These are phyloP conservation scores for Haplosporangium gracile DNA, from an alignment of 192 early-diverging fungal genomes.

Conservation along the genomic window DNA sequence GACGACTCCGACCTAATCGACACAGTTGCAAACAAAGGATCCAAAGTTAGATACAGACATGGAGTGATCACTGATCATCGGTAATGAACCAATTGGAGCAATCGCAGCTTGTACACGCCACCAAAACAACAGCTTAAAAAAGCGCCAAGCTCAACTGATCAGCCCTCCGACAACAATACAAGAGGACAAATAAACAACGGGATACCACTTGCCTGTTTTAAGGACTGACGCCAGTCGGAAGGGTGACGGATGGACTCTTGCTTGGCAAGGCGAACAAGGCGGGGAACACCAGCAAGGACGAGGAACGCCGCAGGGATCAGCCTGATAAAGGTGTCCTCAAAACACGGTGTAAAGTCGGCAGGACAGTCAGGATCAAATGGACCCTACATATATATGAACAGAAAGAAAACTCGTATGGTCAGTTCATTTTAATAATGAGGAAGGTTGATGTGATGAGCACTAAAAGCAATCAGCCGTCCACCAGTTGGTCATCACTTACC, in stretches of 20 bases:
- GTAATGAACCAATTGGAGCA: neutral
- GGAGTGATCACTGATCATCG: neutral
- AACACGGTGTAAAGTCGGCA: constrained; percentile 57
- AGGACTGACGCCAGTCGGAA: constrained; percentile 28
- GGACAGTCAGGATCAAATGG: constrained; percentile 51
- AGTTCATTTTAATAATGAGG: neutral
- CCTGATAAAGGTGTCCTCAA: constrained; percentile 47
- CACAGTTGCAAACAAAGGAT: neutral
- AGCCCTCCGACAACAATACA: neutral
- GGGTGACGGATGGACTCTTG: constrained; percentile 18
- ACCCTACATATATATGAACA: constrained; percentile 27
- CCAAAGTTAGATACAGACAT: neutral
- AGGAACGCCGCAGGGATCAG: constrained; percentile 31
- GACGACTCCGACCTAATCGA: constrained; percentile 20
- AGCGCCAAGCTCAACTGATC: neutral
- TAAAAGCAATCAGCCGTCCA: too few relatives aligned
- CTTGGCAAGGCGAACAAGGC: constrained; percentile 17
- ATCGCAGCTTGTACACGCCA: neutral
- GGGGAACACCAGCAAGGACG: constrained; percentile 18
- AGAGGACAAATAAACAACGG: neutral
- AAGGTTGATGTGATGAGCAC: neutral
- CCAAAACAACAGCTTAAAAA: constrained; percentile 8
- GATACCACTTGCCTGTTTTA: constrained; percentile 24
- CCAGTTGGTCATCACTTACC: constrained; percentile 10
- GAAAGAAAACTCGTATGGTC: neutral